Percentiles rank a stretch among this genome's conserved stretches.
These are phyloP conservation scores for Phytophthora citricola DNA, from an alignment of 352 stramenopile species.

Conservation along the genomic window DNA sequence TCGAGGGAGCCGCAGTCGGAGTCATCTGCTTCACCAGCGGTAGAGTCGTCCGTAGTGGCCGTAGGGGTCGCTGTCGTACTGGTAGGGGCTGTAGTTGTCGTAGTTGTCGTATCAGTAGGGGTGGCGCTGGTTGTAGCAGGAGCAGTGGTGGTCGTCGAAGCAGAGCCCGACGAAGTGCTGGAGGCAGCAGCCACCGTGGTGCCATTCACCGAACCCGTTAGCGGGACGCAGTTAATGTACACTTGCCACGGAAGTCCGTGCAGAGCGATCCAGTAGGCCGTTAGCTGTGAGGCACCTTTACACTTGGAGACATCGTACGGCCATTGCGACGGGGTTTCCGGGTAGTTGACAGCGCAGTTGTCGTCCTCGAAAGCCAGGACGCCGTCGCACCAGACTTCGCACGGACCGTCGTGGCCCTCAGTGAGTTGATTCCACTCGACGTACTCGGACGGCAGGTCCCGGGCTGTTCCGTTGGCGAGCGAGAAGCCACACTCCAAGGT, in stretches of 20 bases:
- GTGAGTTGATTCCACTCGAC: slow-evolving; percentile 37
- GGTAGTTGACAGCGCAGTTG: slow-evolving; percentile 49
- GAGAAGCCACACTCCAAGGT: slow-evolving; percentile 43
- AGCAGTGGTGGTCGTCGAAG: slow-evolving; percentile 4
- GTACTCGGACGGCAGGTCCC: slow-evolving; percentile 38
- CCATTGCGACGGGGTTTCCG: slow-evolving; percentile 16
- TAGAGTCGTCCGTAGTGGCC: slow-evolving; percentile 10
- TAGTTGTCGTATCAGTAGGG: slow-evolving; percentile 7
- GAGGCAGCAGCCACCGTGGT: slow-evolving; percentile 2
- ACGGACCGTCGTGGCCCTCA: slow-evolving; percentile 48
- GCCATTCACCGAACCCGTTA: slow-evolving; percentile 24
- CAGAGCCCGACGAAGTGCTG: slow-evolving; percentile 12
- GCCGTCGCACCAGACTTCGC: slow-evolving; percentile 59
- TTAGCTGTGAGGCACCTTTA: slow-evolving; percentile 29
- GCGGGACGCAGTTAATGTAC: slow-evolving; percentile 34
- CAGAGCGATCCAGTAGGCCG: slow-evolving; percentile 48
- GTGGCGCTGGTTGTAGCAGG: slow-evolving; percentile 18
- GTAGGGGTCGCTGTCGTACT: slow-evolving; percentile 11
- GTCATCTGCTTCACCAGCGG: slow-evolving; percentile 27
- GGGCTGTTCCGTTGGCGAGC: slow-evolving; percentile 38
- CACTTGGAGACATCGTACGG: slow-evolving; percentile 31
- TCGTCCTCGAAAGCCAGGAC: slow-evolving; percentile 43
- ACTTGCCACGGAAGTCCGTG: slow-evolving; percentile 50
- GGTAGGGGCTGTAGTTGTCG: slow-evolving; percentile 5
- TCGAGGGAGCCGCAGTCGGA: slow-evolving; percentile 31